Conservation (phyloP, 306 rosid species). For the cucumber (Cucumis sativus) region Cucumber_9930_V3 NC_026660.2:8707501-8708000, state of each 20-base stretch:
- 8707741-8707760: conserved; percentile 17
- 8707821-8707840: too few relatives aligned
- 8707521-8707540: too few relatives aligned
- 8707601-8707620: too few relatives aligned
- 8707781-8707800: not conserved
- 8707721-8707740: conserved; percentile 20
- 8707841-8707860: conserved; percentile 32
- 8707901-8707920: too few relatives aligned
- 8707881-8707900: conserved; percentile 11
- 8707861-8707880: conserved; percentile 41
- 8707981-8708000: conserved; percentile 49
- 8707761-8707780: conserved; percentile 40
- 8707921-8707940: conserved; percentile 25
- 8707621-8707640: too few relatives aligned
- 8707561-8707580: too few relatives aligned
- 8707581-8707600: too few relatives aligned
- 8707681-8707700: not conserved
- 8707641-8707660: too few relatives aligned
- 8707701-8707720: conserved; percentile 17
- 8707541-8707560: too few relatives aligned
- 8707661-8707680: too few relatives aligned
- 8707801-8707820: too few relatives aligned
- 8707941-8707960: conserved; percentile 70
- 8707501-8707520: too few relatives aligned
- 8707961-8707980: conserved; percentile 49